Conservation (phyloP, 495 filamentous ascomycete genomes). For the Glarea lozoyensis region DNA sequence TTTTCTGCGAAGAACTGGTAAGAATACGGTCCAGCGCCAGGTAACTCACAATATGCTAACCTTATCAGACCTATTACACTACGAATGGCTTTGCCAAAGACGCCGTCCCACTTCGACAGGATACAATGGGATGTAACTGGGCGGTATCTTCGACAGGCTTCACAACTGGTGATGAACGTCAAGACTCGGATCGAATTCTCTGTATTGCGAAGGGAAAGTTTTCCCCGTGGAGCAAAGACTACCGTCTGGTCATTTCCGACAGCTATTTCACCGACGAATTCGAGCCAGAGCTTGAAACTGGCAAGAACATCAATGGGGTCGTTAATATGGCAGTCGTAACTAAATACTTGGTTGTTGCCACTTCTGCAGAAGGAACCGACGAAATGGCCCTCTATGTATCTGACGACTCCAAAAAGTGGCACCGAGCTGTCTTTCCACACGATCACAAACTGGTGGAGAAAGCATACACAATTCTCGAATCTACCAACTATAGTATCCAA, state of each 20-base stretch:
- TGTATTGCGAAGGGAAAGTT: conserved; percentile 69
- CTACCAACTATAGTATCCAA: conserved; percentile 94
- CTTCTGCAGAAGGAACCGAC: conserved; percentile 65
- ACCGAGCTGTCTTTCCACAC: conserved; percentile 79
- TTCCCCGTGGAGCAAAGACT: conserved; percentile 51
- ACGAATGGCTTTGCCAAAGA: conserved; percentile 67
- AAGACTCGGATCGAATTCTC: conserved; percentile 56
- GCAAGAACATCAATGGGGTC: conserved; percentile 63
- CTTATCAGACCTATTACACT: conserved; percentile 58
- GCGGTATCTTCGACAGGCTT: conserved; percentile 69
- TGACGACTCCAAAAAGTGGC: conserved; percentile 75
- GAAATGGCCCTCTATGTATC: conserved; percentile 83
- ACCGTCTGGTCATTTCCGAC: conserved; percentile 70
- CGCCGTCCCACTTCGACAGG: conserved; percentile 49
- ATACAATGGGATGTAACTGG: conserved; percentile 70
- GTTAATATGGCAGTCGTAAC: conserved; percentile 71
- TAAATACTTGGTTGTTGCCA: conserved; percentile 76
- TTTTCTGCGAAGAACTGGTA: conserved; percentile 41
- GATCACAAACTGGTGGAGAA: conserved; percentile 71
- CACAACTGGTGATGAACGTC: conserved; percentile 47
- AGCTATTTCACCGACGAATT: conserved; percentile 60
- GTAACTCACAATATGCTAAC: conserved; percentile 9
- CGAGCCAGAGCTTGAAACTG: conserved; percentile 67
- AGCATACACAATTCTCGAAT: conserved; percentile 89
- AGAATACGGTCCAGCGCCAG: conserved; percentile 1